These are phyloP conservation scores for Yamadazyma conglobata DNA, from an alignment of 1,139 yeast species.

Conservation along the genomic window DNA sequence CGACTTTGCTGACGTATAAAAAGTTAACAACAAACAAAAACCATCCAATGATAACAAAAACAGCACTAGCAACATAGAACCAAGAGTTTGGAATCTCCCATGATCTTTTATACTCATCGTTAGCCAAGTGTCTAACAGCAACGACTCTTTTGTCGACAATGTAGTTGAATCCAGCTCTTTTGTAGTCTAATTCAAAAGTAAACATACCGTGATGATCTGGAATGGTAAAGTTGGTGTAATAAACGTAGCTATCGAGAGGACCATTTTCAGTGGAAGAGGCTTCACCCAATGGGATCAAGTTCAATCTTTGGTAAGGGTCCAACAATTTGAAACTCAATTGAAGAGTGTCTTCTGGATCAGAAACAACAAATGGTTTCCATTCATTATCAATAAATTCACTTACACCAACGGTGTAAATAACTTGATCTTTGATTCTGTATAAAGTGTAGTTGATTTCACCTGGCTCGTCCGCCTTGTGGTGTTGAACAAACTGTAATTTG, in stretches of 20 bases:
- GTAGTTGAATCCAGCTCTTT: slow-evolving; percentile 73
- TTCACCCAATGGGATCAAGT: slow-evolving; percentile 45
- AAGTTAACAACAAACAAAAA: slow-evolving; percentile 67
- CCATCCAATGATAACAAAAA: slow-evolving; percentile 73
- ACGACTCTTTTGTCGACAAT: slow-evolving; percentile 66
- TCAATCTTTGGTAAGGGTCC: slow-evolving; percentile 90
- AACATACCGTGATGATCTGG: slow-evolving; percentile 99
- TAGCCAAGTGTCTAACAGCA: slow-evolving; percentile 90
- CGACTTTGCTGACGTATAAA: slow-evolving; percentile 42
- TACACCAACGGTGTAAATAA: slow-evolving; percentile 61
- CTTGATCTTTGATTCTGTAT: slow-evolving; percentile 74
- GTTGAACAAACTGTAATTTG: slow-evolving; percentile 51
- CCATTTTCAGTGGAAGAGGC: slow-evolving; percentile 32
- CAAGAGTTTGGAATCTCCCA: slow-evolving; percentile 93
- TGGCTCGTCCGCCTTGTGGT: slow-evolving; percentile 48
- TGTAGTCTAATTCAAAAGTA: slow-evolving; percentile 77
- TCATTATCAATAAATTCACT: slow-evolving; percentile 57
- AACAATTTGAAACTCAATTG: slow-evolving; percentile 88
- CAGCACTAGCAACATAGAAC: slow-evolving; percentile 78
- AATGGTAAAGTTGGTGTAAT: slow-evolving; percentile 51
- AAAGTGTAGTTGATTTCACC: slow-evolving; percentile 34
- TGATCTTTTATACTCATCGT: slow-evolving; percentile 90
- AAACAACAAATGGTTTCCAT: slow-evolving; percentile 65
- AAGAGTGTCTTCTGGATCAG: slow-evolving; percentile 49
- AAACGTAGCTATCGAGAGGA: slow-evolving; percentile 36